A percentile compares a stretch with the other conserved stretches of the same genome.
Conservation (phyloP, 371 early-diverging fungal species). For the Apophysomyces trapeziformis region DNA sequence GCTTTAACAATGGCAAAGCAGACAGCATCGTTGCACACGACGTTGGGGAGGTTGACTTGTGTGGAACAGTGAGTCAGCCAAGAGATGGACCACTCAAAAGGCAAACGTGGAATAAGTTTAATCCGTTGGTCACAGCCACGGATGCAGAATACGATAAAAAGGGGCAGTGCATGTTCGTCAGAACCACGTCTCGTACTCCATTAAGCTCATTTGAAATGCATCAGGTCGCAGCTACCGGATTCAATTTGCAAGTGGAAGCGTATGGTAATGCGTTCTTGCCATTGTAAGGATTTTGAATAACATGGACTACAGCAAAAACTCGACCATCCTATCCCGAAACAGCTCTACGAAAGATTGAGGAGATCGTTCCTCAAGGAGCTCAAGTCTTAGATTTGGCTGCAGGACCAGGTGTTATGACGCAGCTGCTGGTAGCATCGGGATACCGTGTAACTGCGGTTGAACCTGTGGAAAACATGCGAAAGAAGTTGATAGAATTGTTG, state of each 20-base stretch:
- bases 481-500: conserved; percentile 24
- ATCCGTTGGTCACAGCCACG: no score
- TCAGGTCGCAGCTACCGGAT: conserved; percentile 34
- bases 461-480: conserved; percentile 52
- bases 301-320: conserved; percentile 24
- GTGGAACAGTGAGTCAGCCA: no score
- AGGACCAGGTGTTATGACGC: conserved; percentile 53
- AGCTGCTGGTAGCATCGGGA: conserved; percentile 28
- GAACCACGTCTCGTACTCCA: background rate
- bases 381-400: conserved; percentile 47
- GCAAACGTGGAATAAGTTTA: no score
- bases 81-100: no score
- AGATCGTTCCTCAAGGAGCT: conserved; percentile 14
- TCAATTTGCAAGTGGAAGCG: conserved; percentile 28
- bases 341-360: conserved; percentile 26
- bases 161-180: no score
- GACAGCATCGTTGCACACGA: no score
- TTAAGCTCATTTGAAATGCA: conserved; percentile 13
- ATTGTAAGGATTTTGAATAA: background rate
- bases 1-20: no score
- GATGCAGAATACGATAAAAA: no score
- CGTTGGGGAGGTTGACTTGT: no score
- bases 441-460: conserved; percentile 50
- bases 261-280: conserved; percentile 31
- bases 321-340: conserved; percentile 44